These are phyloP conservation scores for Pestalotiopsis sp. DNA, from an alignment of 2,329 filamentous ascomycete species.

Conservation along the genomic window DNA sequence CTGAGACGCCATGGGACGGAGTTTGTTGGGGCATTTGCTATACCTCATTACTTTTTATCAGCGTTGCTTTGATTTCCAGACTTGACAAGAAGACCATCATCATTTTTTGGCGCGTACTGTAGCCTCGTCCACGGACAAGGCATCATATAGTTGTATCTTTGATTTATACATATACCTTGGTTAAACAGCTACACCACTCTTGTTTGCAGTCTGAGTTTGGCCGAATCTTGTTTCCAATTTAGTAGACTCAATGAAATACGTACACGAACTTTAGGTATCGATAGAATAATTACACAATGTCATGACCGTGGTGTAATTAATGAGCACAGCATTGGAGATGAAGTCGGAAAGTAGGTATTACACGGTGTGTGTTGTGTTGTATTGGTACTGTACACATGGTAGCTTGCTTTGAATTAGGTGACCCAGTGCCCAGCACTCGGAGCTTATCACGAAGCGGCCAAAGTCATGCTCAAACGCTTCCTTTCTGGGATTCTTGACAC, in stretches of 20 bases:
- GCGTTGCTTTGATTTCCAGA: constrained; percentile 4
- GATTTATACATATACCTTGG: neutral
- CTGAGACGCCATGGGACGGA: constrained; percentile 21
- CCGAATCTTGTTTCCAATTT: neutral
- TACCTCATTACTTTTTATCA: constrained; percentile 3
- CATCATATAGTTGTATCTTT: constrained; percentile 8
- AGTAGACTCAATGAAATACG: neutral
- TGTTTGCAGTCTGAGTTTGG: neutral
- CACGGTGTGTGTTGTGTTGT: no score
- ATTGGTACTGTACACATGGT: no score
- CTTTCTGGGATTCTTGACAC: no score
- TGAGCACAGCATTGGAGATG: no score
- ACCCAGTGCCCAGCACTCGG: no score
- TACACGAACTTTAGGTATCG: no score
- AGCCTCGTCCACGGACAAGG: neutral
- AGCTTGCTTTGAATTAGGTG: no score
- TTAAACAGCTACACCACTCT: neutral
- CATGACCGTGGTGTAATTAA: no score
- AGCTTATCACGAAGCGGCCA: no score
- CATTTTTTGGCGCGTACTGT: constrained; percentile 1
- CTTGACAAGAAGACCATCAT: neutral
- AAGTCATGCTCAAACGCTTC: no score
- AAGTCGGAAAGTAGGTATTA: no score
- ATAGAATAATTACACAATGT: no score
- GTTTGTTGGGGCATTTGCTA: constrained; percentile 8